These are phyloP conservation scores for Dryas alaskensis DNA, from an alignment of 306 rosid genomes.

Conservation along the genomic window DNA sequence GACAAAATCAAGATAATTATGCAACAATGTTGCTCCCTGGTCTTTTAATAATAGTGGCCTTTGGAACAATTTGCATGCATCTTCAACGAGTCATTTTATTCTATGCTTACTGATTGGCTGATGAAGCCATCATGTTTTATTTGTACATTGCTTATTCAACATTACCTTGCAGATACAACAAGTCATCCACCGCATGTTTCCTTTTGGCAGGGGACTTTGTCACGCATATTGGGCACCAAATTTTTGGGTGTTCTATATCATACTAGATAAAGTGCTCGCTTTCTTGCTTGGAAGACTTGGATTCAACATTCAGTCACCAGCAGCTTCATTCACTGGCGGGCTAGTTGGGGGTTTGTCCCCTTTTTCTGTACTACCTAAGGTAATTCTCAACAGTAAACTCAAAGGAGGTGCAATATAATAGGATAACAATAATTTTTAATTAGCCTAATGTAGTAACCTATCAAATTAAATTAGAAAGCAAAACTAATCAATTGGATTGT, in stretches of 20 bases:
- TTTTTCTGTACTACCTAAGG: constrained; percentile 78
- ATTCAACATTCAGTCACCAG: constrained; percentile 48
- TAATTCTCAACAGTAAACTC: constrained; percentile 25
- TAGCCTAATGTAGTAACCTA: neutral
- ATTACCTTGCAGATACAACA: constrained; percentile 66
- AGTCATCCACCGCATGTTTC: constrained; percentile 73
- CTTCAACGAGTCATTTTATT: neutral
- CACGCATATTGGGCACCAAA: constrained; percentile 99
- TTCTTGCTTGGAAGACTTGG: constrained; percentile 69
- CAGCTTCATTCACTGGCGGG: constrained; percentile 85
- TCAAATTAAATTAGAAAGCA: neutral
- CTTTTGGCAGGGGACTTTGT: constrained; percentile 97
- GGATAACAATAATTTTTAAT: neutral
- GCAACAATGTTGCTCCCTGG: neutral
- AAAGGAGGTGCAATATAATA: neutral
- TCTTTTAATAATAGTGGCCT: neutral
- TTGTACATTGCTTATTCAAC: constrained; percentile 25
- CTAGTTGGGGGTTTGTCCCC: constrained; percentile 83
- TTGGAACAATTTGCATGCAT: neutral
- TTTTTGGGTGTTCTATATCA: constrained; percentile 88
- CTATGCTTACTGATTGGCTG: neutral
- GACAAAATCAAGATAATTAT: neutral
- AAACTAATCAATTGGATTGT: neutral
- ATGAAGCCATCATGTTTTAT: neutral
- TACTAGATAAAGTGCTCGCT: constrained; percentile 76